phyloP scores from a whole-genome alignment of 805 yeast species.

The Wickerhamomyces bovis region DNA sequence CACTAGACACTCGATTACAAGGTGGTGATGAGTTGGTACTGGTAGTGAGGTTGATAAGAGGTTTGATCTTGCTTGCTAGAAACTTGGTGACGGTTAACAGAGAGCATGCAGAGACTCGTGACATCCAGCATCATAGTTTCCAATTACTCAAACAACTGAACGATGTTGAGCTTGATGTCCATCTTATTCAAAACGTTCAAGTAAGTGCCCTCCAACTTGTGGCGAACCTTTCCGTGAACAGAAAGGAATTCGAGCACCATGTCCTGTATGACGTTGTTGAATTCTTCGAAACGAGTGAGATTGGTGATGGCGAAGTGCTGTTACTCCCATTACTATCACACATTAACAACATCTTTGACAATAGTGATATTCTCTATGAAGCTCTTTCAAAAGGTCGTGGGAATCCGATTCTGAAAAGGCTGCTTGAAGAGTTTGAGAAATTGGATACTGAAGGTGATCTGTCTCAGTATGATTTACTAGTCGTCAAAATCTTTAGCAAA shows the following conservation, averaged over 20 bases:
- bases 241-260: constrained; percentile 2
- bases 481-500: constrained; percentile 25
- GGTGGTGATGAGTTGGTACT: constrained; percentile 4
- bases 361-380: constrained; percentile 12
- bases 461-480: constrained; percentile 14
- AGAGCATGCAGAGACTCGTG: constrained; percentile 22
- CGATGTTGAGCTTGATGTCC: not conserved
- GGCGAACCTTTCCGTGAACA: constrained; percentile 12
- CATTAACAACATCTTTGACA: constrained; percentile 10
- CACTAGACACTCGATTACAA: constrained; percentile 4
- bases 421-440: constrained; percentile 15
- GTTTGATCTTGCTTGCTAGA: constrained; percentile 38
- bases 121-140: constrained; percentile 3
- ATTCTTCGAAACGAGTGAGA: not conserved
- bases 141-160: not conserved
- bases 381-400: constrained; percentile 20
- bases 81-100: constrained; percentile 35
- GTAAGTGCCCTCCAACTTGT: constrained; percentile 11
- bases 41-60: constrained; percentile 36
- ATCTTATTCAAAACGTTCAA: not conserved
- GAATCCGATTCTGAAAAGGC: constrained; percentile 5
- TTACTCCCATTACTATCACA: constrained; percentile 9
- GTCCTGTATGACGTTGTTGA: constrained; percentile 8
- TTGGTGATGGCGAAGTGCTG: constrained; percentile 3
- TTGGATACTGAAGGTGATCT: constrained; percentile 12